Percentiles rank a stretch among this genome's conserved stretches.
These are phyloP conservation scores for Chaetomiaceae sp. DNA, from an alignment of 2,329 filamentous ascomycete genomes.

Conservation along the genomic window DNA sequence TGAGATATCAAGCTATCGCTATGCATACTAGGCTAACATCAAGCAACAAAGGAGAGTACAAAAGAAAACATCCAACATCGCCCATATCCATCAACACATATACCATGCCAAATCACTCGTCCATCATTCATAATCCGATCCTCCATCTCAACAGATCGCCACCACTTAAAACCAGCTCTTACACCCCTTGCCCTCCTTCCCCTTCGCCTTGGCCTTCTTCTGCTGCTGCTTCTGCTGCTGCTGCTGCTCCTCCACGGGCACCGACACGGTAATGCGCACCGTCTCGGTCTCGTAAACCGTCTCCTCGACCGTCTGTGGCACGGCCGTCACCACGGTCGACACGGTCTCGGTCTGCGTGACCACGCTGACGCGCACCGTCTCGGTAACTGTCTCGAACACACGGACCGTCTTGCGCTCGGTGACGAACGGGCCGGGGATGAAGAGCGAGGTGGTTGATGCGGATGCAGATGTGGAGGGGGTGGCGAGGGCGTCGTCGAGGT, in stretches of 20 bases:
- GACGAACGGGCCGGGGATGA: conserved; percentile 17
- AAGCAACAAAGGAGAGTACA: not conserved
- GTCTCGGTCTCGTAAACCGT: conserved; percentile 25
- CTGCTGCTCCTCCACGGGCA: conserved; percentile 15
- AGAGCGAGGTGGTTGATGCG: conserved; percentile 1
- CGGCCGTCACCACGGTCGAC: conserved; percentile 19
- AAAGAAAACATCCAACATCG: conserved; percentile 14
- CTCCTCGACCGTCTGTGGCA: conserved; percentile 23
- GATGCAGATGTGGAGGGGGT: not conserved
- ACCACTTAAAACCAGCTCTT: conserved; percentile 5
- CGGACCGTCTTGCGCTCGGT: conserved; percentile 26
- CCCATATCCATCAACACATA: too few relatives aligned
- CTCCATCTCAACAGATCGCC: not conserved
- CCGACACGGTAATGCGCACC: conserved; percentile 21
- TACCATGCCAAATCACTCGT: not conserved
- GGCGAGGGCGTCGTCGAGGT: not conserved
- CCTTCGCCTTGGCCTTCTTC: not conserved
- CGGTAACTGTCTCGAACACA: conserved; percentile 28
- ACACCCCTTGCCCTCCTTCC: conserved; percentile 1
- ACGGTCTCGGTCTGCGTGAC: conserved; percentile 23
- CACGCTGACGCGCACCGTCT: conserved; percentile 27
- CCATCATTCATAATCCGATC: not conserved
- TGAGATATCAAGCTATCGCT: conserved; percentile 7
- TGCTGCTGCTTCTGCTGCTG: conserved; percentile 1
- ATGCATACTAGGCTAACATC: conserved; percentile 6